phyloP scores from a whole-genome alignment of 768 basidiomycete species.

The Panus rudis region DNA sequence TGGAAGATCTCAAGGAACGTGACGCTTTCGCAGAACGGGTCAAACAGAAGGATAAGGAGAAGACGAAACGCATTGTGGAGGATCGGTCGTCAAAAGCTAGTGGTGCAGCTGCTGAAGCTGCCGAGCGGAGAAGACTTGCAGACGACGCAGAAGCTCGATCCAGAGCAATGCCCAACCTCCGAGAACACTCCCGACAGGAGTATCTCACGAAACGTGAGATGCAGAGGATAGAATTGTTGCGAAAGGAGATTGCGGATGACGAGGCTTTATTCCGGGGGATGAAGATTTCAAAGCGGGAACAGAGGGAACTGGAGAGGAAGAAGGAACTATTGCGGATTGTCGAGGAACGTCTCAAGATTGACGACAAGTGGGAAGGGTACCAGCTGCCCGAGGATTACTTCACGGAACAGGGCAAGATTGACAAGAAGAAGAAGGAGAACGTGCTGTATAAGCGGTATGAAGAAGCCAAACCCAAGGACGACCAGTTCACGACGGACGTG shows the following conservation, averaged over 20 bases:
- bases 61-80: slow-evolving; percentile 85
- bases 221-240: slow-evolving; percentile 90
- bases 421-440: slow-evolving; percentile 91
- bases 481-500: slow-evolving; percentile 92
- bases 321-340: slow-evolving; percentile 88
- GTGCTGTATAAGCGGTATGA: slow-evolving; percentile 93
- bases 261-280: slow-evolving; percentile 87
- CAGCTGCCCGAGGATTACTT: slow-evolving; percentile 96
- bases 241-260: slow-evolving; percentile 91
- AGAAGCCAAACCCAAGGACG: slow-evolving; percentile 85
- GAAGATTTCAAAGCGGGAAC: slow-evolving; percentile 82
- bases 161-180: slow-evolving; percentile 61
- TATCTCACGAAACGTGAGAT: slow-evolving; percentile 95
- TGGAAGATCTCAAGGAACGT: slow-evolving; percentile 76
- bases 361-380: slow-evolving; percentile 95
- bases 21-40: slow-evolving; percentile 93
- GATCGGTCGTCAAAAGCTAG: slow-evolving; percentile 78
- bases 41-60: slow-evolving; percentile 72
- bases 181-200: slow-evolving; percentile 87
- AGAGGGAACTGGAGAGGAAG: slow-evolving; percentile 77
- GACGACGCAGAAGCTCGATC: slow-evolving; percentile 44
- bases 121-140: slow-evolving; percentile 71
- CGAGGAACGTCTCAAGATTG: slow-evolving; percentile 89
- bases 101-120: slow-evolving; percentile 77
- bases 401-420: slow-evolving; percentile 97